A percentile compares a stretch with the other conserved stretches of the same genome.
phyloP scores from a whole-genome alignment of 495 filamentous ascomycete genomes.

The Tuber melanosporum region DNA sequence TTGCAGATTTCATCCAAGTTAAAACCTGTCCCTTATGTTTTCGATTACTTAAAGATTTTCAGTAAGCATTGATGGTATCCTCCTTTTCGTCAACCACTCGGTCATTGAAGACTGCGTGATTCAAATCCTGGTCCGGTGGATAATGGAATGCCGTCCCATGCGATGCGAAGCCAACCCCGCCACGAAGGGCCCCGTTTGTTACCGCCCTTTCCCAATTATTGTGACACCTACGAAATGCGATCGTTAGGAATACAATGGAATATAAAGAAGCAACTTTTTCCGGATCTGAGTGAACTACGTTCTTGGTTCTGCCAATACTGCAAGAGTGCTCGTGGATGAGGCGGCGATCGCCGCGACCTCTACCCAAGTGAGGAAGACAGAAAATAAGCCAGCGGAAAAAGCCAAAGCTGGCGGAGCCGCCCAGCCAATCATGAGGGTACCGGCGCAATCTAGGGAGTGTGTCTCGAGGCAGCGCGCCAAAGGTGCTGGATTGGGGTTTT shows the following conservation, averaged over 20 bases:
- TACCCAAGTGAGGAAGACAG: too few relatives aligned
- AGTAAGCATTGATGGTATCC: conserved; percentile 72
- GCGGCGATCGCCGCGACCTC: conserved; percentile 46
- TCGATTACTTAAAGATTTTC: conserved; percentile 54
- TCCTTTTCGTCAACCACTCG: conserved; percentile 82
- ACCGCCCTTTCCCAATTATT: conserved; percentile 74
- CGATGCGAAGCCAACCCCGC: conserved; percentile 49
- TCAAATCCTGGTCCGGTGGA: conserved; percentile 72
- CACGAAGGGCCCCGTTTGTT: conserved; percentile 54
- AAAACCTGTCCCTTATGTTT: too few relatives aligned
- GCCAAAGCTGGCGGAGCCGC: too few relatives aligned
- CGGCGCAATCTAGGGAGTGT: neutral
- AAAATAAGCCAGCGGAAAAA: too few relatives aligned
- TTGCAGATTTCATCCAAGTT: too few relatives aligned
- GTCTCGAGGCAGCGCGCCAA: neutral
- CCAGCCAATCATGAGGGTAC: neutral
- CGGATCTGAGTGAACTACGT: too few relatives aligned
- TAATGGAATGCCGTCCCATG: conserved; percentile 73
- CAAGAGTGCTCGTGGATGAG: conserved; percentile 63
- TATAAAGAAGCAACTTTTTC: too few relatives aligned
- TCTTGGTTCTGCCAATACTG: conserved; percentile 69
- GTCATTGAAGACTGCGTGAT: conserved; percentile 79
- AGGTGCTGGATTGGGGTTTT: too few relatives aligned
- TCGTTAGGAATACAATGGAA: conserved; percentile 45
- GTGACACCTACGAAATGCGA: conserved; percentile 52